Evolutionary conservation across 257 asterid genomes (phyloP).

Genomic region (Rubia yunnanensis): DNA sequence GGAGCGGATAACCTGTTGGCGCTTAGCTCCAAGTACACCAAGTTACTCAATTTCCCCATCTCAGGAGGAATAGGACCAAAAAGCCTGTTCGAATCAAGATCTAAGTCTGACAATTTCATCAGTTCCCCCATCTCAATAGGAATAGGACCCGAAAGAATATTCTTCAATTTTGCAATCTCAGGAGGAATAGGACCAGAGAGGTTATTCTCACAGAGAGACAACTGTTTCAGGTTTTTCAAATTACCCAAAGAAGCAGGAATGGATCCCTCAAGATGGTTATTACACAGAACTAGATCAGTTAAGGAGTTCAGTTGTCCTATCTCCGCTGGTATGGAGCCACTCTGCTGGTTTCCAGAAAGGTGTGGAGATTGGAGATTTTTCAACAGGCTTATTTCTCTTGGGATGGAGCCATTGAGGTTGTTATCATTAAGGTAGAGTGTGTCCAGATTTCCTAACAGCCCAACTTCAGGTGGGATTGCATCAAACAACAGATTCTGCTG

Average conservation of each 20-base stretch:
- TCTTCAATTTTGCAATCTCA: background rate
- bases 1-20: background rate
- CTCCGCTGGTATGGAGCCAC: background rate
- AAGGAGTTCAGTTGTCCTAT: constrained; percentile 9
- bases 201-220: background rate
- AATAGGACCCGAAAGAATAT: background rate
- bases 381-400: background rate
- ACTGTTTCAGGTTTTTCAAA: background rate
- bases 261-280: constrained; percentile 7
- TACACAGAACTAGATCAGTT: background rate
- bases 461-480: constrained; percentile 5
- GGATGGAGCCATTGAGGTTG: background rate
- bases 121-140: background rate
- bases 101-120: background rate
- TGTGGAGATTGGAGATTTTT: background rate
- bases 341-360: background rate
- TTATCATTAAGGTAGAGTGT: background rate
- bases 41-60: background rate
- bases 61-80: background rate
- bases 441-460: background rate
- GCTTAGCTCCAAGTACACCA: background rate
- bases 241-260: constrained; percentile 6
- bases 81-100: background rate
- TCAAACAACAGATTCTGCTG: background rate
- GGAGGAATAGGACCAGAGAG: constrained; percentile 8